Conservation (phyloP, 228 moss, liverwort and hornwort genomes). For the Sphagnum magellanicum region DNA sequence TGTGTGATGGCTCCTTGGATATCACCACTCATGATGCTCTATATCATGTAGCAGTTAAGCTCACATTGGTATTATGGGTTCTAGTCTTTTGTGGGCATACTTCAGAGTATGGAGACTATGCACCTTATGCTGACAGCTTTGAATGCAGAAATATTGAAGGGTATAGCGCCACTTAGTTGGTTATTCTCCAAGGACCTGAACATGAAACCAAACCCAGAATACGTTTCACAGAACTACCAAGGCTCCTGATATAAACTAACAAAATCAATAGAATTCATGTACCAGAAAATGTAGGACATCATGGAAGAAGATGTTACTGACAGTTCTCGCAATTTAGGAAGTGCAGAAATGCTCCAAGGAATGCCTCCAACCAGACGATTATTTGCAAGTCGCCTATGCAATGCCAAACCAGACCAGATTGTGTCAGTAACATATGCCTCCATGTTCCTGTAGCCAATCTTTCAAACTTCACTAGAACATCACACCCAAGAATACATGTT, state of each 20-base stretch:
- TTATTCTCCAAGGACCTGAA: conserved; percentile 30
- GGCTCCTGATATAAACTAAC: neutral
- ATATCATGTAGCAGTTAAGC: too few relatives aligned
- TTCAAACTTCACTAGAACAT: neutral
- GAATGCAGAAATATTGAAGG: conserved; percentile 9
- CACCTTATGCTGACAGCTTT: conserved; percentile 1
- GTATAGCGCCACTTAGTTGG: conserved; percentile 33
- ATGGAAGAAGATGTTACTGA: conserved; percentile 9
- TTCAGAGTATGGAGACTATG: too few relatives aligned
- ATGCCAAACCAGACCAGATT: neutral
- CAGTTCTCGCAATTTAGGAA: conserved; percentile 35
- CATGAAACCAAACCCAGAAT: neutral
- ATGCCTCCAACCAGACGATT: conserved; percentile 33
- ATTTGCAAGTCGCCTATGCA: conserved; percentile 31
- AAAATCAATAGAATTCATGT: neutral
- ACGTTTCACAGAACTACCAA: neutral
- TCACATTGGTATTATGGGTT: too few relatives aligned
- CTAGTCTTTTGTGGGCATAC: too few relatives aligned
- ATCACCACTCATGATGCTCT: too few relatives aligned
- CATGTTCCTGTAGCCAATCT: too few relatives aligned
- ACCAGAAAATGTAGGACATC: neutral
- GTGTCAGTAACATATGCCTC: neutral
- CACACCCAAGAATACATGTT: neutral
- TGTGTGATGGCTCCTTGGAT: too few relatives aligned
- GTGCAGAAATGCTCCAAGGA: conserved; percentile 20